Percentiles rank a stretch among this genome's conserved stretches.
Conservation (phyloP, 495 filamentous ascomycete species). For the Talaromyces borbonicus region DNA sequence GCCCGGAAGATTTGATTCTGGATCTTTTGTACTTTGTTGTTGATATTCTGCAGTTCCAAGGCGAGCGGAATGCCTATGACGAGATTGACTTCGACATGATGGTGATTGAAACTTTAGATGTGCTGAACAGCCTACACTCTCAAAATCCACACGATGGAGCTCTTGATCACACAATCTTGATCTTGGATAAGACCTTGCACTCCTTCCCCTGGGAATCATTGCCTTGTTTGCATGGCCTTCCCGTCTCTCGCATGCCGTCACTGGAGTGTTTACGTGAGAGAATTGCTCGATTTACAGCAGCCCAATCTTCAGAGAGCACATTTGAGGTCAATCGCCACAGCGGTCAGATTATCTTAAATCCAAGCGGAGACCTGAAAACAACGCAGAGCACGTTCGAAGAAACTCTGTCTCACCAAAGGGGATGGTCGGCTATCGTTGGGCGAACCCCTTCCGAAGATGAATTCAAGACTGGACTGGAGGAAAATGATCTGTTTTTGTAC, state of each 20-base stretch:
- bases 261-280: slow-evolving; percentile 67
- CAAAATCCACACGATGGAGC: slow-evolving; percentile 38
- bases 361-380: slow-evolving; percentile 65
- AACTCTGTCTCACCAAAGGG: slow-evolving; percentile 42
- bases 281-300: slow-evolving; percentile 41
- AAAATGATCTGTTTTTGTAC: slow-evolving; percentile 67
- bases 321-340: slow-evolving; percentile 46
- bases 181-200: slow-evolving; percentile 88
- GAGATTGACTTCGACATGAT: slow-evolving; percentile 94
- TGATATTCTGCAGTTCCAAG: slow-evolving; percentile 93
- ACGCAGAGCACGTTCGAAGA: slow-evolving; percentile 67
- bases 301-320: slow-evolving; percentile 18
- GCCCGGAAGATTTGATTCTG: slow-evolving; percentile 74
- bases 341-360: slow-evolving; percentile 84
- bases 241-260: slow-evolving; percentile 77
- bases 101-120: slow-evolving; percentile 72
- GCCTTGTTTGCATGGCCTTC: slow-evolving; percentile 68
- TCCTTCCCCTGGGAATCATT: slow-evolving; percentile 93
- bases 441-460: slow-evolving; percentile 67
- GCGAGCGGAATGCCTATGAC: slow-evolving; percentile 93
- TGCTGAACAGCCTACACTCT: slow-evolving; percentile 65
- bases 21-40: slow-evolving; percentile 94
- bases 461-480: slow-evolving; percentile 52
- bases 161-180: slow-evolving; percentile 75
- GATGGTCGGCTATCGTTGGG: slow-evolving; percentile 57